Evolutionary conservation across 176 grass and related monocot species (phyloP).

Genomic region (Cenchrus purpureus): DNA sequence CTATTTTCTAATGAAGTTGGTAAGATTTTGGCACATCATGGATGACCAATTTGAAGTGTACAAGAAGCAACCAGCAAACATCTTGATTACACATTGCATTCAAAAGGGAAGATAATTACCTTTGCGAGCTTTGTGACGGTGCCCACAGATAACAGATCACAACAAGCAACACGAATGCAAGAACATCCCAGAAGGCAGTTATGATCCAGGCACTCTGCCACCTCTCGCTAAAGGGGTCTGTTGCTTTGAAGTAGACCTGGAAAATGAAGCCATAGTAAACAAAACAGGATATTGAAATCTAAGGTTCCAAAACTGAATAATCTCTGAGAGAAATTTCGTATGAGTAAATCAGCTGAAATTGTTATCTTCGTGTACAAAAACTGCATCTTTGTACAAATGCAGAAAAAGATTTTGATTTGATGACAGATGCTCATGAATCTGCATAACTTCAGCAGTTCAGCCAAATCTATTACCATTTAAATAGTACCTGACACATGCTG

Average conservation of each 20-base stretch:
- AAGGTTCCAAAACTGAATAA: slow-evolving; percentile 19
- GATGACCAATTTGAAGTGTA: neutral
- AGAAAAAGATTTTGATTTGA: neutral
- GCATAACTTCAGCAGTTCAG: slow-evolving; percentile 5
- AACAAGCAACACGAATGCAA: slow-evolving; percentile 78
- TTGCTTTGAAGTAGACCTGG: slow-evolving; percentile 98
- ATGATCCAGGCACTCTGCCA: slow-evolving; percentile 99
- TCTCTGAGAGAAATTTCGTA: neutral
- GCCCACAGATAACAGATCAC: slow-evolving; percentile 96
- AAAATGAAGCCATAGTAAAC: slow-evolving; percentile 38
- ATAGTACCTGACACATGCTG: neutral
- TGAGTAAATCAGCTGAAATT: slow-evolving; percentile 17
- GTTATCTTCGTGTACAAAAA: neutral
- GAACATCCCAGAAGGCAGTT: slow-evolving; percentile 97
- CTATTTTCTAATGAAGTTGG: neutral
- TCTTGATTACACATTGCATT: neutral
- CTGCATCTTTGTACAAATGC: neutral
- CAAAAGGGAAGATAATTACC: slow-evolving; percentile 49
- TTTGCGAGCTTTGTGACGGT: slow-evolving; percentile 95
- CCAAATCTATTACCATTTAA: slow-evolving; percentile 20
- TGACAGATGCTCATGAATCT: neutral
- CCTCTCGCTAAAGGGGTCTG: slow-evolving; percentile 93
- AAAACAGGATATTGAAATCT: slow-evolving; percentile 4
- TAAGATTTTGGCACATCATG: neutral
- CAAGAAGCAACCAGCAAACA: neutral